Conservation (phyloP, 345 rosid species). For the Citrus unshiu region DNA sequence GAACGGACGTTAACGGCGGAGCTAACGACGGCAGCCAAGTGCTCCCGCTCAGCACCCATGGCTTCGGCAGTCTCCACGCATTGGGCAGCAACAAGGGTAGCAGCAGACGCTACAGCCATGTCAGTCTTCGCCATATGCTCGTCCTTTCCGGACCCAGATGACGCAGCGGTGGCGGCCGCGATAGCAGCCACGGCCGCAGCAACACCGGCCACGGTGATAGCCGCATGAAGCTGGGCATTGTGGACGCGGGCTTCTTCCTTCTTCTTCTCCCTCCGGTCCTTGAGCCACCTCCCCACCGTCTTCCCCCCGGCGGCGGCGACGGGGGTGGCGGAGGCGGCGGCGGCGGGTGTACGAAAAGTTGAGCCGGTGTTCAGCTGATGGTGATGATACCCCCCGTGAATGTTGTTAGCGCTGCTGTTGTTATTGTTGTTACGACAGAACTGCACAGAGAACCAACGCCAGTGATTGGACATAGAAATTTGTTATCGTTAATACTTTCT, state of each 20-base stretch:
- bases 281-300: constrained; percentile 86
- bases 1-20: constrained; percentile 86
- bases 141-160: constrained; percentile 60
- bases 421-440: constrained; percentile 47
- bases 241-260: constrained; percentile 79
- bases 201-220: constrained; percentile 74
- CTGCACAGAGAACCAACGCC: constrained; percentile 34
- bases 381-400: not conserved
- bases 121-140: constrained; percentile 75
- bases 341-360: constrained; percentile 39
- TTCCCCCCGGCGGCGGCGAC: constrained; percentile 45
- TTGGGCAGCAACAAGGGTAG: constrained; percentile 82
- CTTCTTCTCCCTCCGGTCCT: constrained; percentile 81
- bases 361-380: not conserved
- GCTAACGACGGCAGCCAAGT: constrained; percentile 65
- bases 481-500: no score
- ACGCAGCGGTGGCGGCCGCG: constrained; percentile 73
- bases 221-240: constrained; percentile 82
- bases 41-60: constrained; percentile 88
- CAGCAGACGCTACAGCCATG: constrained; percentile 89
- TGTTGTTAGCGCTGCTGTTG: constrained; percentile 8
- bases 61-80: constrained; percentile 90
- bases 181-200: constrained; percentile 88
- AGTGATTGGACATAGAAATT: not conserved
- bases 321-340: constrained; percentile 24